Percentiles rank a stretch among this genome's conserved stretches.
These are phyloP conservation scores for Cercospora sp. DNA, from an alignment of 2,329 filamentous ascomycete species.

Conservation along the genomic window DNA sequence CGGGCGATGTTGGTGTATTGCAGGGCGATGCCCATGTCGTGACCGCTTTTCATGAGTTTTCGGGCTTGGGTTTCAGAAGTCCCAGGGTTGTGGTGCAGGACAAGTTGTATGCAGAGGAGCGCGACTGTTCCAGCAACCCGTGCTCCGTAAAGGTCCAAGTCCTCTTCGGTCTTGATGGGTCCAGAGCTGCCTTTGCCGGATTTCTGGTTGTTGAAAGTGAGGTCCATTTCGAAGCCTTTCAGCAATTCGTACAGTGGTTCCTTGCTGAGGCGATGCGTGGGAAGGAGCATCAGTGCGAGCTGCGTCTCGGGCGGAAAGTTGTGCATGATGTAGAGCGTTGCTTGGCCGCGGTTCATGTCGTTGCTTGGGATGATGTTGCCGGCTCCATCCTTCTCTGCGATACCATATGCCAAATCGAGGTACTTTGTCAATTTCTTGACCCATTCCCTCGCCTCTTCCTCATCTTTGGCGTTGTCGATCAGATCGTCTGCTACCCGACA, in stretches of 20 bases:
- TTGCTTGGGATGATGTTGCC: conserved; percentile 34
- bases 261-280: conserved; percentile 56
- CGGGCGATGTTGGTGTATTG: conserved; percentile 77
- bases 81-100: conserved; percentile 58
- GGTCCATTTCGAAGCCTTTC: conserved; percentile 68
- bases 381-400: conserved; percentile 29
- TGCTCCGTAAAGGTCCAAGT: conserved; percentile 64
- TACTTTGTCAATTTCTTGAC: conserved; percentile 60
- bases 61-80: conserved; percentile 37
- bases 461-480: conserved; percentile 62
- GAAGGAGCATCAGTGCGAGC: conserved; percentile 61
- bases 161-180: conserved; percentile 60
- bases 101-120: conserved; percentile 66
- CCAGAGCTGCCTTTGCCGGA: conserved; percentile 18
- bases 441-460: conserved; percentile 58
- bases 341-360: conserved; percentile 35
- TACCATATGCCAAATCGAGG: conserved; percentile 56
- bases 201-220: conserved; percentile 52
- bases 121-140: conserved; percentile 73
- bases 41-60: conserved; percentile 57
- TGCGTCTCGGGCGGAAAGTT: conserved; percentile 57
- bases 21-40: conserved; percentile 70
- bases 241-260: conserved; percentile 65
- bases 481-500: conserved; percentile 73
- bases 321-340: conserved; percentile 45